Evolutionary conservation across 2,329 filamentous ascomycete species (phyloP), one percentile per base, ranked within the genome.

Genomic region (Colletotrichum trifolii): DNA sequence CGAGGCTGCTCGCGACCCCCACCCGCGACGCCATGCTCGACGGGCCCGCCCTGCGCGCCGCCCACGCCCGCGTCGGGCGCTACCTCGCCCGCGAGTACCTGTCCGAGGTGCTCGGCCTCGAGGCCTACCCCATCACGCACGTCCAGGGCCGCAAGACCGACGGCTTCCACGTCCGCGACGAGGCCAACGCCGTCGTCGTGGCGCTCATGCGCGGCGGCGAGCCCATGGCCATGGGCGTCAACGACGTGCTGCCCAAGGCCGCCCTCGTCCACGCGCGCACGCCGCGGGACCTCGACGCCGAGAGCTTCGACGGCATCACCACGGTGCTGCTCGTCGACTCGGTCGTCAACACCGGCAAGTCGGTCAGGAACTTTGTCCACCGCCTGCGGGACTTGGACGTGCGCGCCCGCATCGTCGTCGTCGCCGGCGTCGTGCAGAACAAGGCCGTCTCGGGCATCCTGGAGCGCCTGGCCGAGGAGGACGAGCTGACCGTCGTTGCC

Each of bases 171-270:
- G 75, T 90, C 0, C 77, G 90, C 48, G 85, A 74, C 67, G 79
- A 86, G 4, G 12, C n/a, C 11, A 15, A 7, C 3, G 53, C 46
- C 0, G 25, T n/a, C 2, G 88, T 91, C 50, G 75, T 89, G 1
- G 78, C 87, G 0, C 67, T 90, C n/a, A 90, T 90, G 87, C 84
- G 86, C 8, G 86, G 84, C 2, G 87, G 87, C 8, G 86, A 89
- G 67, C 79, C 87, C 0, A 87, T 91, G 83, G 88, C 88, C 0
- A 72, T 82, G 2, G 87, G 87, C 0, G 77, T 91, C 49, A 85
- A 73, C 67, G 79, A 86, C 0, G 83, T 76, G 0, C 82, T 90
- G 6, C 83, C 83, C 0, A 63, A 61, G 0, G 85, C 86, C 4
- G 80, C 76, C 71, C 87, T 88, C 56, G 52, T 87, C 1, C 85